Evolutionary conservation across 495 filamentous ascomycete genomes (phyloP), one percentile per base, ranked within the genome.

Genomic region (Zalerion maritima): DNA sequence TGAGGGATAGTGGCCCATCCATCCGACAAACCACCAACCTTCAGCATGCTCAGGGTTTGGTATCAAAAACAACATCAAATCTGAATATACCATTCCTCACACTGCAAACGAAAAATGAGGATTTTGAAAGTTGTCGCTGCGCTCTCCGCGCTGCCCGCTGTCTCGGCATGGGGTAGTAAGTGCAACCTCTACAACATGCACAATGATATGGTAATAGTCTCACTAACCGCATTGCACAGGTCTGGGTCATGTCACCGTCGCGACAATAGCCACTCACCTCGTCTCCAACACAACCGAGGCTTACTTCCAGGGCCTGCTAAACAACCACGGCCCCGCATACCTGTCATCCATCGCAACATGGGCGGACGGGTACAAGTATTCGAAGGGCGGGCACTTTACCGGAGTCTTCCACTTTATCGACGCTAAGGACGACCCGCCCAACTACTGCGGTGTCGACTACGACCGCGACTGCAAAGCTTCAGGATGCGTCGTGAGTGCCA

Each of bases 381-480:
- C 66, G 7, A 55, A 63, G 40, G 69, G 57, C 38, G 67, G 70
- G 11, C 54, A 52, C 19, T 76, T 67, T 47, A 63, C 58, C 6
- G 54, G 50, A n/a, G 58, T 58, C 11, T 72, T 73, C 49, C 76
- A 81, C 53, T 81, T 64, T 57, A 80, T 81, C 52, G 76, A 81
- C 43, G 73, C 76, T 7, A 55, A 72, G 26, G 76, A 81, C 57
- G 39, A 49, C 31, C 76, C 76, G 21, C 75, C 75, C 0, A 21
- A 37, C 4, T 54, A 45, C 20, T 81, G 76, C 52, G 62, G 52
- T 28, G 64, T 81, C 24, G 57, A 68, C 38, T 73, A 58, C 34
- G 42, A 51, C 6, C 60, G 76, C 17, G 76, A 81, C 53, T 81
- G 76, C 45, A 63, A 62, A 6, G 37, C 44, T 2, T 52, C 57